Conservation (phyloP, 805 yeast genomes). For the Myxozyma neotropica region DNA sequence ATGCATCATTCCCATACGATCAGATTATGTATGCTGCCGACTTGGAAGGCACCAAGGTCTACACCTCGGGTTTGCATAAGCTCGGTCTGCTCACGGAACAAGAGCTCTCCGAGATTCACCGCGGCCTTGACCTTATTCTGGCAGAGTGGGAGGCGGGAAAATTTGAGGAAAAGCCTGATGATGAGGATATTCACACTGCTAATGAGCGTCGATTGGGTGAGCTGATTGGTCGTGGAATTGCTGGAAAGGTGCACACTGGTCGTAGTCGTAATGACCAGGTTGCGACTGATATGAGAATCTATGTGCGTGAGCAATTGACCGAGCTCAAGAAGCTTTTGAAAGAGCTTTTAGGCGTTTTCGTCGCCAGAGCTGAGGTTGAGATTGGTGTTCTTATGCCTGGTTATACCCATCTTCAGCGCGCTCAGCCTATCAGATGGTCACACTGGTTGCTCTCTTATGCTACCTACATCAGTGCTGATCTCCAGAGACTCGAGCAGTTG, state of each 20-base stretch:
- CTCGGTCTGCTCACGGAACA: conserved; percentile 70
- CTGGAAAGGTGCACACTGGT: conserved; percentile 99
- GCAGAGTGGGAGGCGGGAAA: conserved; percentile 76
- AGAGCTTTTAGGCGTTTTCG: conserved; percentile 53
- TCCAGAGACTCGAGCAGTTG: conserved; percentile 78
- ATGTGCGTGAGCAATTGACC: conserved; percentile 74
- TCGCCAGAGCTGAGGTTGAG: conserved; percentile 78
- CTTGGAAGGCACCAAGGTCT: conserved; percentile 89
- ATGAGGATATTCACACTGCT: conserved; percentile 98
- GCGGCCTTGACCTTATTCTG: conserved; percentile 71
- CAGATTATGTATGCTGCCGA: conserved; percentile 93
- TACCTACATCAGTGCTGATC: conserved; percentile 89
- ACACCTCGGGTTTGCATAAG: conserved; percentile 82
- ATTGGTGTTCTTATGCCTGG: conserved; percentile 97
- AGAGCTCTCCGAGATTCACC: conserved; percentile 79
- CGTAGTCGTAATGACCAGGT: conserved; percentile 98
- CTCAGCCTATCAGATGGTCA: conserved; percentile 99
- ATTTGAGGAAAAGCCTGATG: conserved; percentile 81
- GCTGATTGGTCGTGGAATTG: conserved; percentile 85
- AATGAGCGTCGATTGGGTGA: conserved; percentile 98
- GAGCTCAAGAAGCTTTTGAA: conserved; percentile 60
- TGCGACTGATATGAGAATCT: conserved; percentile 97
- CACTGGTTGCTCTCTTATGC: conserved; percentile 96
- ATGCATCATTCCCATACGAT: conserved; percentile 96
- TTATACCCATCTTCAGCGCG: conserved; percentile 96